phyloP scores from a whole-genome alignment of 306 rosid species.

The Quercus wislizeni region DNA sequence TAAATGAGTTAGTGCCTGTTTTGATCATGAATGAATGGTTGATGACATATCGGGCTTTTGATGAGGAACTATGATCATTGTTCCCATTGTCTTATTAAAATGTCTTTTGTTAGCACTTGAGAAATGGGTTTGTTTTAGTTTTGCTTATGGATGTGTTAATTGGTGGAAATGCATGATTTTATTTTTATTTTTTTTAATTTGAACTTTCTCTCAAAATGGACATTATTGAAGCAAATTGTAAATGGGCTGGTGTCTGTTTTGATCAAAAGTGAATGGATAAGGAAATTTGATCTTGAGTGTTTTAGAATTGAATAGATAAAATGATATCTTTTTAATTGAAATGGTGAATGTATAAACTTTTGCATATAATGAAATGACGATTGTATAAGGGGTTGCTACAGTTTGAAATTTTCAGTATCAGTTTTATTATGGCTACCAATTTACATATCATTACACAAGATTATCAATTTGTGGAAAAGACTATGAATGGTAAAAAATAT shows the following conservation, averaged over 20 bases:
- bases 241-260: too few relatives aligned
- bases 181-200: neutral
- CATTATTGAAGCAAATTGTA: too few relatives aligned
- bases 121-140: neutral
- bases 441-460: neutral
- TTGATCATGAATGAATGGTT: neutral
- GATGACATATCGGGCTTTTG: slow-evolving; percentile 5
- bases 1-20: neutral
- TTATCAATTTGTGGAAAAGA: neutral
- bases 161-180: neutral
- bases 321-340: too few relatives aligned
- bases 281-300: neutral
- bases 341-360: too few relatives aligned
- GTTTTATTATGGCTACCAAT: neutral
- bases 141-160: neutral
- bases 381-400: neutral
- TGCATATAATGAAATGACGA: neutral
- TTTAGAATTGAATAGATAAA: too few relatives aligned
- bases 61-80: slow-evolving; percentile 10
- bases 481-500: neutral
- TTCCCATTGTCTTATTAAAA: neutral
- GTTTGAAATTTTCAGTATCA: neutral
- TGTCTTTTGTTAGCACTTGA: neutral
- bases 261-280: too few relatives aligned
- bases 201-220: neutral